Conservation (phyloP, 768 basidiomycete genomes). For the Leucocoprinus birnbaumii region DNA sequence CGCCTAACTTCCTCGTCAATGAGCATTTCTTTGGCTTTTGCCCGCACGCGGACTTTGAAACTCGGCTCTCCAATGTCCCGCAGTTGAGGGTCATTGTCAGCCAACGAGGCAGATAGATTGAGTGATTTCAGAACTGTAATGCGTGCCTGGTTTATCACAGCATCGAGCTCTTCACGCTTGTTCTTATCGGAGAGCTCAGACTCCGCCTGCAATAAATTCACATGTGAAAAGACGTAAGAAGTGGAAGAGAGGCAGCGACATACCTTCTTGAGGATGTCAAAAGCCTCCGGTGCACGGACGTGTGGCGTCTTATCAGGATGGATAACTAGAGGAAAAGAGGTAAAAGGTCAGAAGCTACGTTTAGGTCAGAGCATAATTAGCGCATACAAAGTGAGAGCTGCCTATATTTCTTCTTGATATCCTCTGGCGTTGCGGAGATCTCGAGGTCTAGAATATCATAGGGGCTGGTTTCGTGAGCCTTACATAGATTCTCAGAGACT, state of each 20-base stretch:
- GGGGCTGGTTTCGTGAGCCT: constrained; percentile 51
- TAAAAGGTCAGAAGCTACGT: constrained; percentile 8
- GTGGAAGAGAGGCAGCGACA: constrained; percentile 6
- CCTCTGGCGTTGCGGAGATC: constrained; percentile 66
- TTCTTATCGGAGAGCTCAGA: constrained; percentile 76
- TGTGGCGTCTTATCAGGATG: constrained; percentile 98
- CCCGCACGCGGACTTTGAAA: constrained; percentile 63
- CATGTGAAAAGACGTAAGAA: neutral
- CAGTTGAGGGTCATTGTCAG: constrained; percentile 58
- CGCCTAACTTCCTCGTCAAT: constrained; percentile 89
- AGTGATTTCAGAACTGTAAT: constrained; percentile 59
- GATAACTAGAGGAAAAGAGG: constrained; percentile 59
- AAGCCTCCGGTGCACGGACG: constrained; percentile 85
- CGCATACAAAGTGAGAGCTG: constrained; percentile 79
- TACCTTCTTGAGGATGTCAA: constrained; percentile 92
- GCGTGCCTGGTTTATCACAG: constrained; percentile 75
- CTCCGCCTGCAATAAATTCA: constrained; percentile 75
- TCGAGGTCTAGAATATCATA: constrained; percentile 91
- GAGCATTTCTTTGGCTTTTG: constrained; percentile 77
- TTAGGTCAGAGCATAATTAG: constrained; percentile 12
- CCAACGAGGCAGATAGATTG: constrained; percentile 56
- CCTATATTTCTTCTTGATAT: constrained; percentile 86
- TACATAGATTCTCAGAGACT: no score
- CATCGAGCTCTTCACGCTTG: constrained; percentile 81
- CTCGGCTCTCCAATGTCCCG: constrained; percentile 50